Evolutionary conservation across 148 eudicot species (phyloP).

Genomic region (Rhododendron williamsianum): DNA sequence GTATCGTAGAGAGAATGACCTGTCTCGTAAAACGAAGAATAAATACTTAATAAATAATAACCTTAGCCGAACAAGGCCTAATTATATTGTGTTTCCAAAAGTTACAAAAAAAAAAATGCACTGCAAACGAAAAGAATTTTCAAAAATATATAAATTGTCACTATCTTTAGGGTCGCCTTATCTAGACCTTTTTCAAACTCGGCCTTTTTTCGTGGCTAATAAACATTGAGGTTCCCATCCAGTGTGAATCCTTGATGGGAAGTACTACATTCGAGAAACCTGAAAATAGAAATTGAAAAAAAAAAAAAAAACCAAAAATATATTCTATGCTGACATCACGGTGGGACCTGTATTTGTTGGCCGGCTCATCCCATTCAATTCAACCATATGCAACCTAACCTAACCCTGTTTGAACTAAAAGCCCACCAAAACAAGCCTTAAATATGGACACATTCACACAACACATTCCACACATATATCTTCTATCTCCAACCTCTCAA

Average conservation of each 20-base stretch:
- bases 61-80: too few relatives aligned
- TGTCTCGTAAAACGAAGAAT: too few relatives aligned
- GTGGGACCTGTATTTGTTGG: slow-evolving; percentile 14
- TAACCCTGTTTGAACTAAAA: slow-evolving; percentile 32
- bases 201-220: background rate
- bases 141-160: background rate
- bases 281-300: background rate
- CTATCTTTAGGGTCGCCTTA: background rate
- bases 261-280: too few relatives aligned
- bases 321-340: background rate
- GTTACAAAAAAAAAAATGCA: too few relatives aligned
- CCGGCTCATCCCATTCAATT: slow-evolving; percentile 19
- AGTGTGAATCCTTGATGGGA: background rate
- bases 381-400: slow-evolving; percentile 47
- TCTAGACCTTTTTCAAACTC: background rate
- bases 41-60: too few relatives aligned
- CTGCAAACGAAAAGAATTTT: too few relatives aligned
- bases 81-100: too few relatives aligned
- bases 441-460: background rate
- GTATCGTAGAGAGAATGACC: too few relatives aligned
- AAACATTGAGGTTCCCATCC: background rate
- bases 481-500: background rate
- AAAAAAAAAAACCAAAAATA: too few relatives aligned
- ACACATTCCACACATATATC: background rate
- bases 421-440: background rate